Evolutionary conservation across 306 rosid species (phyloP).

Genomic region (Fragaria vesca): DNA sequence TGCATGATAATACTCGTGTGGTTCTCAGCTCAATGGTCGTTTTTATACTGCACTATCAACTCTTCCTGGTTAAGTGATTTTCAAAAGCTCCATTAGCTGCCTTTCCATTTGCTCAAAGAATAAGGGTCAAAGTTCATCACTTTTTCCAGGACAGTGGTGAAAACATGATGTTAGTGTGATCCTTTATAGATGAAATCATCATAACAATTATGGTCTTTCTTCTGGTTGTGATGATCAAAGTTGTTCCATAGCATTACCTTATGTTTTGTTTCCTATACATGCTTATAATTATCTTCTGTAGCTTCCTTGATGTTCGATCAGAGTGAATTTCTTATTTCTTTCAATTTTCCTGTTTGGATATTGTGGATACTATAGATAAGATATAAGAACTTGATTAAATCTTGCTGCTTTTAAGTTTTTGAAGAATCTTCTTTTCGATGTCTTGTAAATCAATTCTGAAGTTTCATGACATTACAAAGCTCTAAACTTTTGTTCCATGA

Average conservation of each 20-base stretch:
- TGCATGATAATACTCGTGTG: background rate
- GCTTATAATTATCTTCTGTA: background rate
- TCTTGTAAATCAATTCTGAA: background rate
- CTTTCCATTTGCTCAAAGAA: background rate
- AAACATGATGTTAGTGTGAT: conserved; percentile 1
- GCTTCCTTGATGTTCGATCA: background rate
- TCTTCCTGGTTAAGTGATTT: background rate
- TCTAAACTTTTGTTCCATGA: background rate
- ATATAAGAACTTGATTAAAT: background rate
- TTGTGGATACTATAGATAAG: background rate
- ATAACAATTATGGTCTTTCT: background rate
- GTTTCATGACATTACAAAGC: background rate
- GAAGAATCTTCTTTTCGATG: background rate
- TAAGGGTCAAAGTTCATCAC: background rate
- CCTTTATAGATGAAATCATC: background rate
- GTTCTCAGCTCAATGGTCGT: background rate
- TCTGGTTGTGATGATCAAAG: conserved; percentile 1
- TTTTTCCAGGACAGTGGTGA: background rate
- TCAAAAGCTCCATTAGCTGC: background rate
- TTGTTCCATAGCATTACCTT: conserved; percentile 3
- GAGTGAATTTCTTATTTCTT: background rate
- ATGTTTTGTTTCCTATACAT: background rate
- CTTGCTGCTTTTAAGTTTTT: background rate
- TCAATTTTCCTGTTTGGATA: background rate
- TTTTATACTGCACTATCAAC: background rate